Evolutionary conservation across 331 rosid genomes (phyloP).

Genomic region (Quercus lobata): DNA sequence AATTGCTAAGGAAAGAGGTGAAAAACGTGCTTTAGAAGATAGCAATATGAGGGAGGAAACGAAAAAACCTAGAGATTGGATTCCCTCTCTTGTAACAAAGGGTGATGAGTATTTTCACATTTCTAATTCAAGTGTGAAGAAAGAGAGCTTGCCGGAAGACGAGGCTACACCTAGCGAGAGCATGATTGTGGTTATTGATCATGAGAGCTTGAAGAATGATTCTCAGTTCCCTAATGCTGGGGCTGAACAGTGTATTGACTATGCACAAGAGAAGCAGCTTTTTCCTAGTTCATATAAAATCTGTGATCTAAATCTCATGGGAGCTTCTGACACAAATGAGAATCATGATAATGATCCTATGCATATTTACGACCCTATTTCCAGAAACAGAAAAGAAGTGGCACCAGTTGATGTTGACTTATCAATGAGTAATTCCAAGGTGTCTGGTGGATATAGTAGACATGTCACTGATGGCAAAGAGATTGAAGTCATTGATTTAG

Average conservation of each 20-base stretch:
- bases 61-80: constrained; percentile 61
- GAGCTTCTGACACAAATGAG: constrained; percentile 72
- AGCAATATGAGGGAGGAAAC: constrained; percentile 45
- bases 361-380: constrained; percentile 41
- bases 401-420: constrained; percentile 61
- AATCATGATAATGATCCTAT: constrained; percentile 51
- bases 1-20: constrained; percentile 52
- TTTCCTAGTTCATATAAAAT: constrained; percentile 78
- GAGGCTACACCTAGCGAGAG: constrained; percentile 30
- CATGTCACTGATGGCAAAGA: constrained; percentile 47
- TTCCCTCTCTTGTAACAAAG: constrained; percentile 45
- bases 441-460: constrained; percentile 48
- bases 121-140: constrained; percentile 45
- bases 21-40: constrained; percentile 57
- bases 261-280: constrained; percentile 63
- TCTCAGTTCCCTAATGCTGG: constrained; percentile 44
- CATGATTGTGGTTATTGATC: constrained; percentile 37
- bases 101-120: constrained; percentile 44
- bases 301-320: constrained; percentile 94
- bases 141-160: constrained; percentile 37
- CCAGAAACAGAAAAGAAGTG: constrained; percentile 52
- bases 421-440: constrained; percentile 54
- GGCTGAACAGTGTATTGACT: constrained; percentile 40
- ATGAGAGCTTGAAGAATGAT: constrained; percentile 36
- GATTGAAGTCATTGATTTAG: constrained; percentile 95